Percentiles rank a stretch among this genome's conserved stretches.
phyloP scores from a whole-genome alignment of 2,329 filamentous ascomycete genomes.

The Hyphodiscus sp. region DNA sequence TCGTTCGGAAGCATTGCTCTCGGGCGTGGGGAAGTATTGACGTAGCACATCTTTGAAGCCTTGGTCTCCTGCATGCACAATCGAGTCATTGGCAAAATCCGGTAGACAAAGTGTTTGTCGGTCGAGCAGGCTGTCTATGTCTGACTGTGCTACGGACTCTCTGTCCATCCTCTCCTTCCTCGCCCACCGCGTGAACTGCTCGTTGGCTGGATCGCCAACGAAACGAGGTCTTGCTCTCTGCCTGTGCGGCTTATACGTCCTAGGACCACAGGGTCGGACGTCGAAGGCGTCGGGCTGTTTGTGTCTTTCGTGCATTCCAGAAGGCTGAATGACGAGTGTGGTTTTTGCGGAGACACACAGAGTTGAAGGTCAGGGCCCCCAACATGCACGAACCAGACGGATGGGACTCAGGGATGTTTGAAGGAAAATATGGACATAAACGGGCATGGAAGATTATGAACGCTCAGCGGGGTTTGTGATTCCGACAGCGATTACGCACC shows the following conservation, averaged over 20 bases:
- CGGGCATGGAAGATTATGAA: neutral
- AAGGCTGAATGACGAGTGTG: slow-evolving; percentile 1
- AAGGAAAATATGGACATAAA: neutral
- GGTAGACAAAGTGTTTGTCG: slow-evolving; percentile 27
- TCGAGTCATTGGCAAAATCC: slow-evolving; percentile 17
- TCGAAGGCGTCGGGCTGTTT: slow-evolving; percentile 10
- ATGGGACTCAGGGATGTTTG: neutral
- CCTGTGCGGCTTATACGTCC: slow-evolving; percentile 21
- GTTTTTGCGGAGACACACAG: slow-evolving; percentile 8
- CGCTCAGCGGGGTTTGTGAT: neutral
- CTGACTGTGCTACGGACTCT: slow-evolving; percentile 6
- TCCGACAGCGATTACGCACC: neutral
- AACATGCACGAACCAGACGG: neutral
- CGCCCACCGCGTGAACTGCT: slow-evolving; percentile 3
- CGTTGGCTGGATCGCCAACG: slow-evolving; percentile 11
- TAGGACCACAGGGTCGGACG: slow-evolving; percentile 15
- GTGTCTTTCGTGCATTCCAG: slow-evolving; percentile 21
- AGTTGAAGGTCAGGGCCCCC: neutral
- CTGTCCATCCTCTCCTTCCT: slow-evolving; percentile 19
- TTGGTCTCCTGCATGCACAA: slow-evolving; percentile 25
- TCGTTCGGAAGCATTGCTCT: slow-evolving; percentile 55
- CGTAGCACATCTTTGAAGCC: slow-evolving; percentile 24
- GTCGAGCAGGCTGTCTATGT: slow-evolving; percentile 17
- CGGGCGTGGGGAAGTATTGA: slow-evolving; percentile 38
- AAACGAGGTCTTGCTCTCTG: slow-evolving; percentile 17